Conservation (phyloP, 176 grass and related monocot species). For the Coix lacrymajobi region DNA sequence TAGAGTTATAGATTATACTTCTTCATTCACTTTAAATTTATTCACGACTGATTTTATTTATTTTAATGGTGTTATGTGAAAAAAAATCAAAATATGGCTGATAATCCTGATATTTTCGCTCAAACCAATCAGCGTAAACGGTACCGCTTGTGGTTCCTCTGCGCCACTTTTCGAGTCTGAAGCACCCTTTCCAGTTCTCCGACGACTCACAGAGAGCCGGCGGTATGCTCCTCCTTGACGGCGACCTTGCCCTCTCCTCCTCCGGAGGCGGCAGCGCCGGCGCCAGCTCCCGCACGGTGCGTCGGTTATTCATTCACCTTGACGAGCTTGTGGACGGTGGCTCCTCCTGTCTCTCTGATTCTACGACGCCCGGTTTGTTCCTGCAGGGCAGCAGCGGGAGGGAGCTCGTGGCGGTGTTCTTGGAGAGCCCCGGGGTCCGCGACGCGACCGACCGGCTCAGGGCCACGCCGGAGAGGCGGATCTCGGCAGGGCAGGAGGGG, state of each 20-base stretch:
- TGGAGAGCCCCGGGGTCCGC: conserved; percentile 39
- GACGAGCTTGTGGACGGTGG: background rate
- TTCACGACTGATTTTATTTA: too few relatives aligned
- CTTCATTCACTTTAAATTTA: too few relatives aligned
- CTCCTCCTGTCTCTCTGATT: conserved; percentile 3
- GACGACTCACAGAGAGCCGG: background rate
- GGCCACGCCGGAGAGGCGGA: conserved; percentile 32
- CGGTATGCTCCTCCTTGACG: conserved; percentile 75
- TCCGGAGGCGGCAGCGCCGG: background rate
- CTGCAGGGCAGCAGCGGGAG: conserved; percentile 25
- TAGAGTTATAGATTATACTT: too few relatives aligned
- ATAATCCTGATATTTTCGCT: too few relatives aligned
- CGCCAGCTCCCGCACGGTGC: background rate
- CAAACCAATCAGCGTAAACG: too few relatives aligned
- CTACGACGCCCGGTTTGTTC: background rate
- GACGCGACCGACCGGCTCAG: conserved; percentile 51
- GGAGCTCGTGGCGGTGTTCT: conserved; percentile 53
- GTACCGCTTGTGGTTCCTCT: background rate
- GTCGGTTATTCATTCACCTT: background rate
- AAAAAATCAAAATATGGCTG: too few relatives aligned
- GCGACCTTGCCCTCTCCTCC: conserved; percentile 29
- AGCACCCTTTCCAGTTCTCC: background rate
- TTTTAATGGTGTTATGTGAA: too few relatives aligned
- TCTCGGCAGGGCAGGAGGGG: conserved; percentile 38
- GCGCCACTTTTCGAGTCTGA: background rate